These are phyloP conservation scores for Xylariales sp. DNA, from an alignment of 2,329 filamentous ascomycete genomes.

Conservation along the genomic window DNA sequence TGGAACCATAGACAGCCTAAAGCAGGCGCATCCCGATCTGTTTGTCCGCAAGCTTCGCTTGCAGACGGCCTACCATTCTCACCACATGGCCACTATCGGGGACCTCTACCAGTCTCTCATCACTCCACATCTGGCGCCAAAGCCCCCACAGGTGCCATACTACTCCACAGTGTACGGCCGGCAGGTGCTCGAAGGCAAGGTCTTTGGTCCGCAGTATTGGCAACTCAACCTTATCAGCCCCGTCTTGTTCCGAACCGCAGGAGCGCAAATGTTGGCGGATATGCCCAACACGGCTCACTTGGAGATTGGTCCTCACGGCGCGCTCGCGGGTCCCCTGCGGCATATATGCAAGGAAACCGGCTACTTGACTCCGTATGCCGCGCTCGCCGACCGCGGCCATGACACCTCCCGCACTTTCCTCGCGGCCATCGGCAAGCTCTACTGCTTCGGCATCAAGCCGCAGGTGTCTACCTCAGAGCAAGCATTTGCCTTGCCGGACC, in stretches of 20 bases:
- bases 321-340: neutral
- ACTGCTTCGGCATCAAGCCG: neutral
- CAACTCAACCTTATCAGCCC: slow-evolving; percentile 22
- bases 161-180: slow-evolving; percentile 23
- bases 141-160: slow-evolving; percentile 10
- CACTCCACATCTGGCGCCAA: slow-evolving; percentile 11
- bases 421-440: slow-evolving; percentile 1
- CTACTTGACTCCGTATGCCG: neutral
- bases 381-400: neutral
- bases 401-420: slow-evolving; percentile 4
- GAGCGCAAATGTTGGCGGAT: slow-evolving; percentile 18
- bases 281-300: neutral
- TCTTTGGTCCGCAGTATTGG: slow-evolving; percentile 20
- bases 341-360: neutral
- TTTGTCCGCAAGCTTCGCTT: slow-evolving; percentile 30
- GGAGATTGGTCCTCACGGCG: slow-evolving; percentile 3
- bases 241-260: slow-evolving; percentile 29
- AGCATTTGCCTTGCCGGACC: slow-evolving; percentile 11
- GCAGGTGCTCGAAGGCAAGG: slow-evolving; percentile 22
- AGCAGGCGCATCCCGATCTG: slow-evolving; percentile 22
- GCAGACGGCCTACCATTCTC: slow-evolving; percentile 39
- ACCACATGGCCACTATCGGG: slow-evolving; percentile 17
- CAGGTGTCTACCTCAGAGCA: neutral
- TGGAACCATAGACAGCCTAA: slow-evolving; percentile 22
- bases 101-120: slow-evolving; percentile 12